A percentile compares a stretch with the other conserved stretches of the same genome.
phyloP scores from a whole-genome alignment of 2,329 filamentous ascomycete species.

The Decorospora gaudefroyi region DNA sequence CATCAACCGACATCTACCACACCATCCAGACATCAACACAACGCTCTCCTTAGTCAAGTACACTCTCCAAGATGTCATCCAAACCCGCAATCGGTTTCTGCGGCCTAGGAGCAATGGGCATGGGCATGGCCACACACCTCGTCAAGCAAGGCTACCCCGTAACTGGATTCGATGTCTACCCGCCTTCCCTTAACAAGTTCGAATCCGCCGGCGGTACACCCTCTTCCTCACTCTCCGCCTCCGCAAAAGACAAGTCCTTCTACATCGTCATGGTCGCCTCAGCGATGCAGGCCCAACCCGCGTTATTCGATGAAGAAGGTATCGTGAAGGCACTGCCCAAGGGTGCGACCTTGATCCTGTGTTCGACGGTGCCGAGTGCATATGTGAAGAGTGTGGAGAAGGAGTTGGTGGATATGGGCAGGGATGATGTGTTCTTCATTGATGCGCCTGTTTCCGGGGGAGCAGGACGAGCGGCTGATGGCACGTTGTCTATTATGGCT shows the following conservation, averaged over 20 bases:
- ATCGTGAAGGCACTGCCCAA: conserved; percentile 59
- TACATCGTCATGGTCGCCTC: conserved; percentile 79
- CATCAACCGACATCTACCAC: neutral
- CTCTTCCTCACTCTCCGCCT: conserved; percentile 63
- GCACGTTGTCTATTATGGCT: conserved; percentile 76
- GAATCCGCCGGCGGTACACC: conserved; percentile 63
- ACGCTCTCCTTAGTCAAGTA: neutral
- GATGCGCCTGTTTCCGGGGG: conserved; percentile 76
- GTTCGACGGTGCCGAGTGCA: conserved; percentile 70
- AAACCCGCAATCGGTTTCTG: conserved; percentile 66
- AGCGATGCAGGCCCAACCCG: conserved; percentile 67
- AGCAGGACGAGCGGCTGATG: conserved; percentile 68
- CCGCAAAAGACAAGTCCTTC: conserved; percentile 63
- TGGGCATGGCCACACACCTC: conserved; percentile 78
- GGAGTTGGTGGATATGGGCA: conserved; percentile 59
- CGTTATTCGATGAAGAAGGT: conserved; percentile 63
- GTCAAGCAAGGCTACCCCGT: conserved; percentile 69
- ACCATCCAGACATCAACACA: neutral
- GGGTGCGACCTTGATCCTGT: conserved; percentile 66
- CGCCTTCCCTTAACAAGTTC: conserved; percentile 69
- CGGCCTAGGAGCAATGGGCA: conserved; percentile 80
- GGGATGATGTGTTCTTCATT: conserved; percentile 68
- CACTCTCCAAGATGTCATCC: conserved; percentile 28
- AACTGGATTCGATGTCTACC: conserved; percentile 72
- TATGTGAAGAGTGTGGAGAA: conserved; percentile 66